phyloP scores from a whole-genome alignment of 176 grass and related monocot genomes.

The Zoysia pacifica region DNA sequence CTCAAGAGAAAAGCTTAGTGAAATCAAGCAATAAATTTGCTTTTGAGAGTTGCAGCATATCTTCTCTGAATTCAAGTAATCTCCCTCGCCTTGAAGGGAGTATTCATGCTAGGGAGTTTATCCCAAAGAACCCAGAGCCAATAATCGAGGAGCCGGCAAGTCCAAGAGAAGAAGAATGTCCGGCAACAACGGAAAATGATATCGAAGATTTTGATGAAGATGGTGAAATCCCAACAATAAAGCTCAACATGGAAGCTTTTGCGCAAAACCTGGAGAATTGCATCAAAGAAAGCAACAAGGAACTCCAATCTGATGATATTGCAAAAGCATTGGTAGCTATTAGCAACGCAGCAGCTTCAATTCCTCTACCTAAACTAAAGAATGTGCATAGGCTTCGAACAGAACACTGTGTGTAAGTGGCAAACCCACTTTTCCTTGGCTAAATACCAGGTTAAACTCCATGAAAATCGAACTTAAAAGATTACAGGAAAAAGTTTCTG shows the following conservation, averaged over 20 bases:
- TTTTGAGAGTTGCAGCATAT: slow-evolving; percentile 43
- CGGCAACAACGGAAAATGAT: slow-evolving; percentile 48
- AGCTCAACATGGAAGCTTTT: slow-evolving; percentile 80
- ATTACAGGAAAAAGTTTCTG: neutral
- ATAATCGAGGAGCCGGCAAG: slow-evolving; percentile 91
- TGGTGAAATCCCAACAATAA: slow-evolving; percentile 89
- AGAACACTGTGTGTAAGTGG: slow-evolving; percentile 84
- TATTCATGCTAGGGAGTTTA: slow-evolving; percentile 33
- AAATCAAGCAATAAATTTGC: slow-evolving; percentile 36
- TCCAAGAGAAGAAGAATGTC: slow-evolving; percentile 55
- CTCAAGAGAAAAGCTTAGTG: slow-evolving; percentile 61
- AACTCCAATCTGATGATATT: slow-evolving; percentile 70
- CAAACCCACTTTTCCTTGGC: neutral
- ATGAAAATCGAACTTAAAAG: neutral
- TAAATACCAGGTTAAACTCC: slow-evolving; percentile 4
- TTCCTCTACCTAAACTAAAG: slow-evolving; percentile 84
- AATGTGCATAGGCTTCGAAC: slow-evolving; percentile 81
- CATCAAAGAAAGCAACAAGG: slow-evolving; percentile 63
- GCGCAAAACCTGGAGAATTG: slow-evolving; percentile 71
- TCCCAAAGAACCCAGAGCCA: slow-evolving; percentile 57
- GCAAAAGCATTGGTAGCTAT: slow-evolving; percentile 79
- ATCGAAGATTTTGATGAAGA: slow-evolving; percentile 76
- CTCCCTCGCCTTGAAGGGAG: slow-evolving; percentile 41
- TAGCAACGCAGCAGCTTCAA: slow-evolving; percentile 72
- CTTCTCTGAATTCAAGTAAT: slow-evolving; percentile 17